These are phyloP conservation scores for Trichoderma afroharzianum DNA, from an alignment of 2,329 filamentous ascomycete genomes.

Conservation along the genomic window DNA sequence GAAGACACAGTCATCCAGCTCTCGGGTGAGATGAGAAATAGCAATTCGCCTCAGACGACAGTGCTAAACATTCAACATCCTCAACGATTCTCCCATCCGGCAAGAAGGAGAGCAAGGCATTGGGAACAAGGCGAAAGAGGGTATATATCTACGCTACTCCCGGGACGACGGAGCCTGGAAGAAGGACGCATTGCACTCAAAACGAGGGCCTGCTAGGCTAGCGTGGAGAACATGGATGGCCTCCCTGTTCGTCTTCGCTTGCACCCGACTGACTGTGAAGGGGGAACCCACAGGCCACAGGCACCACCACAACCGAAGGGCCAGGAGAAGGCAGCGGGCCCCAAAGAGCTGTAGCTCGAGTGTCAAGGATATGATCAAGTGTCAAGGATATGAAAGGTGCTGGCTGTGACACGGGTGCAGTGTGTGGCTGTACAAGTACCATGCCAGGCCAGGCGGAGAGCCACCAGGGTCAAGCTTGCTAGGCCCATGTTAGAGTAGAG, in stretches of 20 bases:
- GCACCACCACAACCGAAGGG: neutral
- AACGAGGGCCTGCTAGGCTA: slow-evolving; percentile 12
- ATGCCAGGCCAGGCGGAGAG: neutral
- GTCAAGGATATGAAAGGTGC: slow-evolving; percentile 19
- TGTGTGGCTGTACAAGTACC: slow-evolving; percentile 7
- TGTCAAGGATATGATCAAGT: slow-evolving; percentile 19
- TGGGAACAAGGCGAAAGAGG: slow-evolving; percentile 7
- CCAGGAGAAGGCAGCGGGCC: slow-evolving; percentile 12
- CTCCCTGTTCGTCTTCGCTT: slow-evolving; percentile 13
- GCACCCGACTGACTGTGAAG: slow-evolving; percentile 12
- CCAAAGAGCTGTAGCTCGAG: slow-evolving; percentile 14
- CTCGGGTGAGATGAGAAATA: neutral
- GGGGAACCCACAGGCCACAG: slow-evolving; percentile 11
- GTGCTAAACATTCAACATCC: neutral
- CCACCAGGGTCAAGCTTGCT: neutral
- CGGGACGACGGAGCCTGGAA: slow-evolving; percentile 12
- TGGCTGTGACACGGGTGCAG: slow-evolving; percentile 23
- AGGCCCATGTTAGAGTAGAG: neutral
- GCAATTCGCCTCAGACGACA: neutral
- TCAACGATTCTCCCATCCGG: neutral
- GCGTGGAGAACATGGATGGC: slow-evolving; percentile 3
- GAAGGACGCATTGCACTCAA: slow-evolving; percentile 1
- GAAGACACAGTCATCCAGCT: slow-evolving; percentile 14
- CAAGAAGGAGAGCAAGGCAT: neutral
- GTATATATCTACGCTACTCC: slow-evolving; percentile 13